Base-by-base conservation (phyloP, 1,284 basidiomycete species). In the Laetiporus sulphureus region DNA sequence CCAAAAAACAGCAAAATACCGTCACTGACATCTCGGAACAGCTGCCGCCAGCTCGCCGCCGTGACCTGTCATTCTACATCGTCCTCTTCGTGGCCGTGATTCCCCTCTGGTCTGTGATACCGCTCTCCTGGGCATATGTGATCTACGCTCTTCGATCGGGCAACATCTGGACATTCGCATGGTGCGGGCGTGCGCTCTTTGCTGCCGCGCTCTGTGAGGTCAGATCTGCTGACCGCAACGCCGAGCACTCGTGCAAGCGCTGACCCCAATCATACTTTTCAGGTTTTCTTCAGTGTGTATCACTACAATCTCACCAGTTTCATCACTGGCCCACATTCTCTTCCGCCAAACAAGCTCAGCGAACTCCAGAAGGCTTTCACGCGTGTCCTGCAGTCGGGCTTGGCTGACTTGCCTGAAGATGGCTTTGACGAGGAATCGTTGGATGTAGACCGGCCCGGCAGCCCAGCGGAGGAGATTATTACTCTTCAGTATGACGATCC, bases 281-380 rank as follows among this genome's bases (percentile, higher is more conserved):
- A 92, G 85, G 74, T 80, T n/a, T 58, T 81, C 46, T 95, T 94
- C 64, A 83, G 82, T 47, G 56, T 90, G 32, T 82, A 88, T 60
- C 75, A 89, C 55, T 65, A 65, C 45, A 66, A 71, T 46, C 73
- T 91, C 29, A 69, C 73, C 23, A 63, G 58, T 33, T 64, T 65
- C 42, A 68, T 89, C 37, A 71, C 80, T 38, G 65, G 67, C 1
- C 71, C 73, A 8, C 65, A 72, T 18, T 72, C 72, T 18, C 64
- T 62, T 37, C 58, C 67, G 25, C 64, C 72, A 19, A 67, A 71
- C 21, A 68, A 79, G 50, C 55, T 73, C 8, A 54, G 57, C 35
- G 74, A 84, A 55, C 71, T 90, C 34, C 72, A 76, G 49, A 57
- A 71, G 3, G 73, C 84, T 59, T 70, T 84, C 55, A 63, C 65